Evolutionary conservation across 768 basidiomycete genomes (phyloP).

Genomic region (Hypholoma fasciculare): DNA sequence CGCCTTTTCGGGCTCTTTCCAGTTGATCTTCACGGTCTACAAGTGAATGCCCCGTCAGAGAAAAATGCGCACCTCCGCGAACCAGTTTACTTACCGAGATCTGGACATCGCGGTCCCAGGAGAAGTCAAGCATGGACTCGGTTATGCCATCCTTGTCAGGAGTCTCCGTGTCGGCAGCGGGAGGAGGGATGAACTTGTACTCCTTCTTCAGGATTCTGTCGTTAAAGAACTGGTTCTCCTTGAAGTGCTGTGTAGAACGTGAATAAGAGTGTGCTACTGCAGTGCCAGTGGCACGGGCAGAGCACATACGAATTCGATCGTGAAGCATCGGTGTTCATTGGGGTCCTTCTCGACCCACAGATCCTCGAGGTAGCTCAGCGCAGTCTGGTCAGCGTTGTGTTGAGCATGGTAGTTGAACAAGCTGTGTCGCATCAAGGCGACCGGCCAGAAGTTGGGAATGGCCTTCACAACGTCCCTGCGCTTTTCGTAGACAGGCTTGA

Average conservation of each 20-base stretch:
- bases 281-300: background rate
- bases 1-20: constrained; percentile 79
- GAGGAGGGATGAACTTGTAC: constrained; percentile 67
- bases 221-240: constrained; percentile 82
- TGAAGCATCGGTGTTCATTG: constrained; percentile 78
- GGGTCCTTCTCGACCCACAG: constrained; percentile 79
- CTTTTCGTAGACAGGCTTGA: constrained; percentile 66
- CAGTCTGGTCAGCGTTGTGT: constrained; percentile 76
- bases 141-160: constrained; percentile 77
- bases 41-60: background rate
- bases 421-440: constrained; percentile 75
- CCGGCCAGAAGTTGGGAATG: constrained; percentile 85
- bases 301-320: constrained; percentile 81
- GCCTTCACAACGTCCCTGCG: constrained; percentile 65
- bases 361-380: constrained; percentile 83
- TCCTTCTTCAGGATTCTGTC: constrained; percentile 80
- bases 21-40: constrained; percentile 69
- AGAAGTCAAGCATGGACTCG: constrained; percentile 76
- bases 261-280: background rate
- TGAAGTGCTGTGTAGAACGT: constrained; percentile 61
- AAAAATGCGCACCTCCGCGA: background rate
- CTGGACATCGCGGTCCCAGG: constrained; percentile 74
- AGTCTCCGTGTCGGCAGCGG: constrained; percentile 52
- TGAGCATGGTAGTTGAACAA: constrained; percentile 65
- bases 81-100: constrained; percentile 50